Base-by-base conservation (phyloP, 1,284 basidiomycete species). In the Tilletia indica region DNA sequence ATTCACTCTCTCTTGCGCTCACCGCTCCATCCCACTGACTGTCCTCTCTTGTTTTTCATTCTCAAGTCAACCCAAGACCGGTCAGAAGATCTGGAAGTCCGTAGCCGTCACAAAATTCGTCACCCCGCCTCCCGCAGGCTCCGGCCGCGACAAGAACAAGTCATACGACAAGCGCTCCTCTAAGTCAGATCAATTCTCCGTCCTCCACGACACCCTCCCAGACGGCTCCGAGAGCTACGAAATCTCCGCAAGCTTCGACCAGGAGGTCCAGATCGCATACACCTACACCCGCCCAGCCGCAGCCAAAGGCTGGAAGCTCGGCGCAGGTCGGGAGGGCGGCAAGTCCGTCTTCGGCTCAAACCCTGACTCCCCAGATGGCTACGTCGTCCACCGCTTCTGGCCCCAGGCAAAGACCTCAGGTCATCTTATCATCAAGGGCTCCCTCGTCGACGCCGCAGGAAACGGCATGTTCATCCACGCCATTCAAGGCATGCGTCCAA, bases 401-500 rank as follows among this genome's bases (percentile, higher is more conserved):
- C 82, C 79, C 47, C 71, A 77, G 42, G 88, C 89, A 74, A 81
- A 86, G 72, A 90, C 88, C 68, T 87, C 73, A 72, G 95, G 95
- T 0, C 88, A 90, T 76, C 84, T 98, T 82, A 88, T 93, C 71
- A 84, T 88, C 77, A 88, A 91, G 66, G 94, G 94, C 48, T 86
- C 88, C 69, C 80, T 91, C 19, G 86, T 89, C 72, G 84, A 89
- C 51, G 87, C 91, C 56, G 87, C 89, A 48, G 94, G 93, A 56
- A 87, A 90, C n/a, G 95, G 93, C 49, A 93, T 94, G 90, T 92
- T 97, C 83, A 89, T 97, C 31, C 93, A 97, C 85, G 96, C 97
- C 38, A 96, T 99, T 84, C 97, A 99, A 85, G 96, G 95, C 80
- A 97, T 99, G 94, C 90, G 94, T 11, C 94, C 95, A 70, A 94